phyloP scores from a whole-genome alignment of 257 asterid genomes.

The Coffea canephora region DNA sequence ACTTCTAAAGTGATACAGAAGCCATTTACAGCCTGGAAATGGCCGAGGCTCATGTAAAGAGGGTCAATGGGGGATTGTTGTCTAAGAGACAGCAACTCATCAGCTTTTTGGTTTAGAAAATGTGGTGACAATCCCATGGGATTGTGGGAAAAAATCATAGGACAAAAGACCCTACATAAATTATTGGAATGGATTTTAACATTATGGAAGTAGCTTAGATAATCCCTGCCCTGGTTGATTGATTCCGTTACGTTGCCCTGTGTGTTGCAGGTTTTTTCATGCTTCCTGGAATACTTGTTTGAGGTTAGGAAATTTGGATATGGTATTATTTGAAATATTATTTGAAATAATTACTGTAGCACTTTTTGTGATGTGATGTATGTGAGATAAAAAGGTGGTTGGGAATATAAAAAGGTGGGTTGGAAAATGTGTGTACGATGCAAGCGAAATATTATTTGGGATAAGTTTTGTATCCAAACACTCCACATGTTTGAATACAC shows the following conservation, averaged over 20 bases:
- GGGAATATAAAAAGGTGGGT: too few species aligned
- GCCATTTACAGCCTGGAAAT: conserved; percentile 9
- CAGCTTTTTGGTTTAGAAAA: conserved; percentile 10
- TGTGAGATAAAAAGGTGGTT: too few species aligned
- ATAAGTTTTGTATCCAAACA: too few species aligned
- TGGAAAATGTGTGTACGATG: too few species aligned
- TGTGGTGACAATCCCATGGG: conserved; percentile 6
- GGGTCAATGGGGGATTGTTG: neutral
- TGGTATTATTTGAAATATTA: too few species aligned
- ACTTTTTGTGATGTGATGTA: too few species aligned
- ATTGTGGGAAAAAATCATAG: neutral
- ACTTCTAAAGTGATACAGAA: conserved; percentile 2
- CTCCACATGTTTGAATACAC: neutral
- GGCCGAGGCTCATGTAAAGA: neutral
- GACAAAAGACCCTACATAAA: conserved; percentile 11
- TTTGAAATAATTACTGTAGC: too few species aligned
- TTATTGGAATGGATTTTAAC: neutral
- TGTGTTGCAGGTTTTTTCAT: neutral
- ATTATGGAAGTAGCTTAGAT: neutral
- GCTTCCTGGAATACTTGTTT: neutral
- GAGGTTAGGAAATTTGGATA: neutral
- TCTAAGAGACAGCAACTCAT: conserved; percentile 11
- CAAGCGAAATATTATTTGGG: too few species aligned
- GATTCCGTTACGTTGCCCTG: neutral
- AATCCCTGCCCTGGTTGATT: neutral